These are phyloP conservation scores for Tephrocybe sp. DNA, from an alignment of 768 basidiomycete genomes.

Conservation along the genomic window DNA sequence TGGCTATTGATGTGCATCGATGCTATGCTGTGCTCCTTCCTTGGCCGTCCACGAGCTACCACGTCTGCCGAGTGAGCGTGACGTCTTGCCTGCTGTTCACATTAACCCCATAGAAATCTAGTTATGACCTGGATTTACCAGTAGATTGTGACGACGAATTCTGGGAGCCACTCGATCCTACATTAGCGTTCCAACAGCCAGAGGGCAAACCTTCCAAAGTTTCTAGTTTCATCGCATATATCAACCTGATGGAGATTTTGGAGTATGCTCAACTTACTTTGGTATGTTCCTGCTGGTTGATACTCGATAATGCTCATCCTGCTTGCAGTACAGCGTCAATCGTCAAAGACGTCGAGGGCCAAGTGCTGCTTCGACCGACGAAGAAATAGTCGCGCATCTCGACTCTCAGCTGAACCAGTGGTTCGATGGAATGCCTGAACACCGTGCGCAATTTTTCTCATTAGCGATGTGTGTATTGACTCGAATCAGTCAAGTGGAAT, in stretches of 20 bases:
- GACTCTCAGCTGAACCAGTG: conserved; percentile 76
- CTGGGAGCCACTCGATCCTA: conserved; percentile 53
- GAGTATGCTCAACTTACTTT: conserved; percentile 64
- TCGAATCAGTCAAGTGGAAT: conserved; percentile 31
- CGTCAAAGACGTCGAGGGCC: conserved; percentile 6
- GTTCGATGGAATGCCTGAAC: conserved; percentile 65
- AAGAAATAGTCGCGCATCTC: conserved; percentile 65
- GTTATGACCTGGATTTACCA: conserved; percentile 69
- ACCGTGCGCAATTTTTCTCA: conserved; percentile 38
- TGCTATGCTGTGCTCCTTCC: conserved; percentile 16
- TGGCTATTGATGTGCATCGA: conserved; percentile 33
- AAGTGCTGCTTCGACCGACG: conserved; percentile 24
- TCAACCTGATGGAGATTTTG: conserved; percentile 60
- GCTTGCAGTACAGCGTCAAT: conserved; percentile 17
- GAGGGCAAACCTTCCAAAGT: conserved; percentile 50
- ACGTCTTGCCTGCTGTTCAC: background rate
- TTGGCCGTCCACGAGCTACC: conserved; percentile 21
- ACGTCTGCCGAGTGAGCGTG: conserved; percentile 16
- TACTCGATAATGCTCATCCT: background rate
- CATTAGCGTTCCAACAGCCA: conserved; percentile 61
- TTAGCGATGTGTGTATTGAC: conserved; percentile 42
- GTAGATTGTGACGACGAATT: conserved; percentile 67
- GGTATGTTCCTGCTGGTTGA: conserved; percentile 30
- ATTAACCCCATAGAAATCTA: conserved; percentile 25
- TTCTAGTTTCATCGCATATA: conserved; percentile 50